Percentiles rank a stretch among this genome's conserved stretches.
phyloP scores from a whole-genome alignment of 83 land plant species.

The Thuja plicata region DNA sequence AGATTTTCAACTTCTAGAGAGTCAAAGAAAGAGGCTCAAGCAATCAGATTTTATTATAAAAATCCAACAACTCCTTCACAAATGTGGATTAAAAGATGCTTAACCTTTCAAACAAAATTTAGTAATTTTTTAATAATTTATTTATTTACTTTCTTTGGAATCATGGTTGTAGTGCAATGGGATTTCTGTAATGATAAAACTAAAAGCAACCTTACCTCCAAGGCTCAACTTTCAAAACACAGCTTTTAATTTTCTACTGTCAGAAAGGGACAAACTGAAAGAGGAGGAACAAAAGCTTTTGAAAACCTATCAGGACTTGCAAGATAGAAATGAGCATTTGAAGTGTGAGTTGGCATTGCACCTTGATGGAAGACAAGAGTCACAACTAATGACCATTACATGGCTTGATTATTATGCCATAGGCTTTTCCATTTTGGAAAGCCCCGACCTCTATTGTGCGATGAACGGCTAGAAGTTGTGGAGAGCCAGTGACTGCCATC shows the following conservation, averaged over 20 bases:
- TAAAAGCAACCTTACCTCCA: background rate
- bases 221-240: background rate
- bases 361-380: background rate
- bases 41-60: too few relatives aligned
- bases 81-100: too few relatives aligned
- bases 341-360: background rate
- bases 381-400: background rate
- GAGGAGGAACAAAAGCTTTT: background rate
- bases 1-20: too few relatives aligned
- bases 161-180: background rate
- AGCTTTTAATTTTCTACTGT: background rate
- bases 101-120: too few relatives aligned
- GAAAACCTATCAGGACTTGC: conserved; percentile 9
- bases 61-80: too few relatives aligned
- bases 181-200: background rate
- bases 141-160: background rate
- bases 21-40: too few relatives aligned
- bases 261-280: background rate
- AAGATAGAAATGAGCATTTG: background rate
- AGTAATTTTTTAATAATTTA: too few relatives aligned
- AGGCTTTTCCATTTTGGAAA: too few relatives aligned
- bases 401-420: too few relatives aligned
- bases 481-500: too few relatives aligned
- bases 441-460: too few relatives aligned
- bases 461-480: too few relatives aligned